Conservation (phyloP, 1,139 yeast species). For the Protomyces inouyei region DNA sequence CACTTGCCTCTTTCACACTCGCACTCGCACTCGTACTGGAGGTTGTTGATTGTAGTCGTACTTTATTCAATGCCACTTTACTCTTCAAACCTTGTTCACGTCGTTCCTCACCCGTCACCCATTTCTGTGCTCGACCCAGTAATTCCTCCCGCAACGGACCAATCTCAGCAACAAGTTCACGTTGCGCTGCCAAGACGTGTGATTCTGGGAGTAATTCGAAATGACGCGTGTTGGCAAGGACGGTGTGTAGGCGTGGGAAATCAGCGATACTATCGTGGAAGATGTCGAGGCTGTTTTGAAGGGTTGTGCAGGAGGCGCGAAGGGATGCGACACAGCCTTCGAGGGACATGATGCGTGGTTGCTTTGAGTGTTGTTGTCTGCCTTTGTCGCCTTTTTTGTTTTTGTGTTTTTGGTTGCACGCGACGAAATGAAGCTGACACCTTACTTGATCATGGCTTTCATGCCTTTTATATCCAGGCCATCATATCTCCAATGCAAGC, state of each 20-base stretch:
- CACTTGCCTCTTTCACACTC: background rate
- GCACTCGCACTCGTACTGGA: background rate
- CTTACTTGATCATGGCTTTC: too few relatives aligned
- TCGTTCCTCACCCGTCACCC: conserved; percentile 14
- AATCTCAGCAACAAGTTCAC: conserved; percentile 19
- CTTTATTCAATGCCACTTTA: conserved; percentile 24
- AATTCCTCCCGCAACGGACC: conserved; percentile 24
- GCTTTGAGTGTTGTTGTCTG: background rate
- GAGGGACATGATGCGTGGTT: conserved; percentile 4
- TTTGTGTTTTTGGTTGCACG: background rate
- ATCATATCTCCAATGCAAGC: too few relatives aligned
- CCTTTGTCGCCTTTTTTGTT: background rate
- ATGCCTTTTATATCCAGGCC: too few relatives aligned
- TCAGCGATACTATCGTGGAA: conserved; percentile 28
- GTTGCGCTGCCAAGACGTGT: conserved; percentile 19
- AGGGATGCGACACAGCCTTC: conserved; percentile 18
- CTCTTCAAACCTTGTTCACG: conserved; percentile 18
- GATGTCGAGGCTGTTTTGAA: conserved; percentile 11
- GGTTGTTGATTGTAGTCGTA: conserved; percentile 12
- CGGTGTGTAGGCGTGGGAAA: conserved; percentile 25
- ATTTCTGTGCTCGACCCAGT: conserved; percentile 25
- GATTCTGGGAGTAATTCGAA: conserved; percentile 28
- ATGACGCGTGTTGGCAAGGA: conserved; percentile 22
- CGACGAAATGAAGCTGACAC: background rate
- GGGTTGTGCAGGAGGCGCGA: conserved; percentile 1